A percentile compares a stretch with the other conserved stretches of the same genome.
phyloP scores from a whole-genome alignment of 192 early-diverging fungal species.

The Backusella parvicylindrica region DNA sequence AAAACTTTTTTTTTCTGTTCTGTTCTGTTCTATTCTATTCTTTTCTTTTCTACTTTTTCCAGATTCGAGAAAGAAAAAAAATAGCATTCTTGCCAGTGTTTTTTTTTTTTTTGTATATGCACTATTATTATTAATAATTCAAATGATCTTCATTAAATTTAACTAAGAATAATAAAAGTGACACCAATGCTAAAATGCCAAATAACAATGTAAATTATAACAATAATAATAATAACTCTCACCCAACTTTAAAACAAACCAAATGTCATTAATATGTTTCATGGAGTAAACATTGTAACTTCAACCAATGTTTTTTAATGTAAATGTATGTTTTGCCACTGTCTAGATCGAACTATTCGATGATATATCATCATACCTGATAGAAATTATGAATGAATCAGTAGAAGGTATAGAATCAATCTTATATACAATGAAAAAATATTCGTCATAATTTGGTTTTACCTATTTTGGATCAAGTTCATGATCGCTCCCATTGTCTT shows the following conservation, averaged over 20 bases:
- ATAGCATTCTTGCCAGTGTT: not conserved
- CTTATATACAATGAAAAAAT: not conserved
- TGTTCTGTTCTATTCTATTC: not conserved
- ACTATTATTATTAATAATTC: not conserved
- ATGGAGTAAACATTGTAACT: not conserved
- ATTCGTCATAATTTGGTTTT: not conserved
- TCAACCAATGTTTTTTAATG: too few species aligned
- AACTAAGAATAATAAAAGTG: not conserved
- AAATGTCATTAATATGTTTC: not conserved
- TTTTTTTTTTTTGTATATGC: not conserved
- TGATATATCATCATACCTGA: not conserved
- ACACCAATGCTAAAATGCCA: not conserved
- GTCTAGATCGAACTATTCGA: not conserved
- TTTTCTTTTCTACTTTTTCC: not conserved
- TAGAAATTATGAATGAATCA: too few species aligned
- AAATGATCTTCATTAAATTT: not conserved
- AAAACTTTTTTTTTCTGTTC: not conserved
- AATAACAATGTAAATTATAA: not conserved
- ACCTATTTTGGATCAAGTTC: not conserved
- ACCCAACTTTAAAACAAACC: not conserved
- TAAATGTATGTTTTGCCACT: conserved; percentile 1
- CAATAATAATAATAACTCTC: not conserved
- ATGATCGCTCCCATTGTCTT: not conserved
- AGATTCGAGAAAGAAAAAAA: not conserved
- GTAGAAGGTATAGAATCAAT: too few species aligned